Evolutionary conservation across 306 rosid species (phyloP).

Genomic region (Inga leiocalycina): DNA sequence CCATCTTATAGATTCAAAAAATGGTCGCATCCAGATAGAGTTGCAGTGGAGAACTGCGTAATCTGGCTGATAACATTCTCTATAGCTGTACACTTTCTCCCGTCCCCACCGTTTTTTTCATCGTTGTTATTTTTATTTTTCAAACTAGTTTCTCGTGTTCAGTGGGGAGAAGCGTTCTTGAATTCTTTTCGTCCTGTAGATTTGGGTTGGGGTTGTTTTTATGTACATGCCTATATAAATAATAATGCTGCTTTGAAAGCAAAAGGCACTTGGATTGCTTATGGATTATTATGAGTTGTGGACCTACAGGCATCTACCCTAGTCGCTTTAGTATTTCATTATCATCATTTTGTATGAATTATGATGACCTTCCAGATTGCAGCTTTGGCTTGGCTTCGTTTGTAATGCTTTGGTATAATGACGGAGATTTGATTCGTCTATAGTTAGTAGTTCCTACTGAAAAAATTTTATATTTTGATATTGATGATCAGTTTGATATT

Average conservation of each 20-base stretch:
- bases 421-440: background rate
- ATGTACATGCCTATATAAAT: conserved; percentile 25
- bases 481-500: background rate
- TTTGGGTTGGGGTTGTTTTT: conserved; percentile 17
- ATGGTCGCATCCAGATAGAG: conserved; percentile 85
- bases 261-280: conserved; percentile 6
- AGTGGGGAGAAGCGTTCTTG: background rate
- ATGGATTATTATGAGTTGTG: conserved; percentile 9
- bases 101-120: background rate
- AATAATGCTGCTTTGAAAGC: conserved; percentile 30
- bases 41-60: conserved; percentile 77
- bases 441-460: background rate
- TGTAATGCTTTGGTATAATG: background rate
- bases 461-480: background rate
- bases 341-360: background rate
- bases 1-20: conserved; percentile 92
- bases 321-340: background rate
- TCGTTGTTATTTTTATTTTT: background rate
- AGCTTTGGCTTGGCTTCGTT: background rate
- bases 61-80: background rate
- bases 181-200: background rate
- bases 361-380: background rate
- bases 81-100: background rate
- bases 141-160: background rate
- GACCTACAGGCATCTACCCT: background rate